Base-by-base conservation (phyloP, 1,284 basidiomycete genomes). In the Sanguinoderma infundibulare region DNA sequence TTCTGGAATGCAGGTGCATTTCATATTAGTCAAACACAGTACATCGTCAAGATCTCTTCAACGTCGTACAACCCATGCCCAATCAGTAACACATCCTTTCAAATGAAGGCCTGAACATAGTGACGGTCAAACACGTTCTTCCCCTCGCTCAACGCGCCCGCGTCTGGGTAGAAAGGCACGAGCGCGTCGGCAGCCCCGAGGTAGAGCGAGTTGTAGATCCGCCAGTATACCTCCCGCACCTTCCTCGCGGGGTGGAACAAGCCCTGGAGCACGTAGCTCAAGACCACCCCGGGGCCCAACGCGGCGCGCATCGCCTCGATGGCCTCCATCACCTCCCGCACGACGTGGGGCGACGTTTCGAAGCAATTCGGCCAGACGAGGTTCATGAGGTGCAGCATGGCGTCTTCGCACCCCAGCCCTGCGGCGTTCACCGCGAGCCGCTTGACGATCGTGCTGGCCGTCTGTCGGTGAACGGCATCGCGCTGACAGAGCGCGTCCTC, bases 331-430 rank as follows among this genome's bases (percentile, higher is more conserved):
- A 97, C 93, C 7, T 94, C 94, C 36, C 95, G 95, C 68, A 99
- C 98, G 62, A 99, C 96, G 79, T 99, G 98, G 2, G 98, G 98
- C 35, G 91, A 94, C 0, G 96, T 98, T 80, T 99, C 97, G 74
- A 98, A 98, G 75, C 96, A 95, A 75, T 98, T 99, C 3, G 98
- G 98, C 96, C 97, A 99, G 26, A 99, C 92, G 34, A 99, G 86
- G 76, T 99, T 99, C 90, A 99, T 94, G 60, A 99, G 78, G 73
- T 99, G 98, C 60, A 96, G 85, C 87, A 98, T 93, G 17, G 95
- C 95, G 76, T 99, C 98, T 77, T 99, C 98, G 71, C 96, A 96
- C 0, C 98, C 98, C 14, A 98, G 84, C 47, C 98, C 98, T 0
- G 97, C 96, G 3, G 97, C 96, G 49, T 97, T 98, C 36, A 99